A percentile compares a stretch with the other conserved stretches of the same genome.
Evolutionary conservation across 176 grass and related monocot species (phyloP).

Genomic region (Hordeum vulgare): DNA sequence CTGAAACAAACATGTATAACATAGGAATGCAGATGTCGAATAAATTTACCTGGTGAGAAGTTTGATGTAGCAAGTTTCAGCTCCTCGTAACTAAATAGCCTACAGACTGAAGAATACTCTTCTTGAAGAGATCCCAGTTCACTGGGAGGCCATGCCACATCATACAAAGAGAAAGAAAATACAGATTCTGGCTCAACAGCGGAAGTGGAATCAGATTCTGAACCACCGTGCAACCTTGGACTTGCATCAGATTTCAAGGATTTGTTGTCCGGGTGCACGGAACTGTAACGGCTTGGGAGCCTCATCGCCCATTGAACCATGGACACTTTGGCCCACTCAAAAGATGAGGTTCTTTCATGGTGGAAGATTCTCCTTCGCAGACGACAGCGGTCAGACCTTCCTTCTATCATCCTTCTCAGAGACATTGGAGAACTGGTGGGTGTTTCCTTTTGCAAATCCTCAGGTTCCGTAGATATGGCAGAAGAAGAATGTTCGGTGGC

Average conservation of each 20-base stretch:
- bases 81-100: conserved; percentile 58
- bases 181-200: conserved; percentile 26
- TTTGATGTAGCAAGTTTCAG: conserved; percentile 62
- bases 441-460: conserved; percentile 22
- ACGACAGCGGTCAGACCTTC: conserved; percentile 33
- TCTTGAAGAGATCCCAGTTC: conserved; percentile 63
- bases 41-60: conserved; percentile 67
- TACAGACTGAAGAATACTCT: conserved; percentile 63
- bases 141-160: conserved; percentile 48
- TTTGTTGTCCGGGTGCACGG: conserved; percentile 60
- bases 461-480: conserved; percentile 13
- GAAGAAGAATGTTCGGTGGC: conserved; percentile 6
- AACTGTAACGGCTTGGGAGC: conserved; percentile 42
- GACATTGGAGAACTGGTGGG: conserved; percentile 30
- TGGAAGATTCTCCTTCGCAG: conserved; percentile 55
- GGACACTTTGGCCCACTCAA: conserved; percentile 61
- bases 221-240: conserved; percentile 26
- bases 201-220: conserved; percentile 26
- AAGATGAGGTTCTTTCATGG: conserved; percentile 58
- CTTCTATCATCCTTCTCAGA: conserved; percentile 45
- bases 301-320: conserved; percentile 82
- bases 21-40: conserved; percentile 1
- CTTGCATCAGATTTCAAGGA: conserved; percentile 42
- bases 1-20: not conserved
- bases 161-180: conserved; percentile 29